Evolutionary conservation across 2,329 filamentous ascomycete genomes (phyloP).

Genomic region (Hypoxylon sp.): DNA sequence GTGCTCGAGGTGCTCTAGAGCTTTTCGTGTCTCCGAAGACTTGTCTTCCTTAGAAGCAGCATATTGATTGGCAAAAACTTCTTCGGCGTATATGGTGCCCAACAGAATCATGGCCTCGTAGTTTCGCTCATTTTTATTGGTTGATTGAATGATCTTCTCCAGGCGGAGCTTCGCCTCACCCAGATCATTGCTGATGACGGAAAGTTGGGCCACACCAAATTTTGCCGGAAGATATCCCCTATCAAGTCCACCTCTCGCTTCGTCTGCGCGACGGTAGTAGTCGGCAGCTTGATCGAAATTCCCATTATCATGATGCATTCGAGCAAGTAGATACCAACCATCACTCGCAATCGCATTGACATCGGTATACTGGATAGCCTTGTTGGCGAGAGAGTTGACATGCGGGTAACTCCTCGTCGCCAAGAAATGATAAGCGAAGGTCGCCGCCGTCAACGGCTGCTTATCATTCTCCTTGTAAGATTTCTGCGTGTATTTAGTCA

Average conservation of each 20-base stretch:
- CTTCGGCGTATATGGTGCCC: conserved; percentile 91
- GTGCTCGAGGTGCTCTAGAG: conserved; percentile 81
- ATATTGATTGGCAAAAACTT: conserved; percentile 83
- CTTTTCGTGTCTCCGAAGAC: conserved; percentile 83
- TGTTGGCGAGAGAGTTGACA: conserved; percentile 86
- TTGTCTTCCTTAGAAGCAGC: conserved; percentile 85
- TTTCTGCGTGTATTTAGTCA: conserved; percentile 92
- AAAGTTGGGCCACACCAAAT: conserved; percentile 90
- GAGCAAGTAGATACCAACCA: conserved; percentile 93
- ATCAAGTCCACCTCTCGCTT: conserved; percentile 90
- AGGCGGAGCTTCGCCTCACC: conserved; percentile 92
- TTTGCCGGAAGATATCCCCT: conserved; percentile 93
- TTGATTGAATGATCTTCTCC: conserved; percentile 91
- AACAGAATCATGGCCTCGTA: conserved; percentile 92
- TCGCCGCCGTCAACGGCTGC: conserved; percentile 86
- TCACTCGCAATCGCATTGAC: conserved; percentile 97
- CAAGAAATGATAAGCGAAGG: conserved; percentile 90
- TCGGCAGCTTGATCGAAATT: conserved; percentile 79
- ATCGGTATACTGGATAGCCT: conserved; percentile 94
- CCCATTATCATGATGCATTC: conserved; percentile 87
- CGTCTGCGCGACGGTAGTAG: conserved; percentile 89
- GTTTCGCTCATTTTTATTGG: conserved; percentile 65
- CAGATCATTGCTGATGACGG: conserved; percentile 82
- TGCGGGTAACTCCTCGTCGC: conserved; percentile 81
- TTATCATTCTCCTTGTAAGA: conserved; percentile 94